These are phyloP conservation scores for Sclerospora graminicola DNA, from an alignment of 352 stramenopile genomes.

Conservation along the genomic window DNA sequence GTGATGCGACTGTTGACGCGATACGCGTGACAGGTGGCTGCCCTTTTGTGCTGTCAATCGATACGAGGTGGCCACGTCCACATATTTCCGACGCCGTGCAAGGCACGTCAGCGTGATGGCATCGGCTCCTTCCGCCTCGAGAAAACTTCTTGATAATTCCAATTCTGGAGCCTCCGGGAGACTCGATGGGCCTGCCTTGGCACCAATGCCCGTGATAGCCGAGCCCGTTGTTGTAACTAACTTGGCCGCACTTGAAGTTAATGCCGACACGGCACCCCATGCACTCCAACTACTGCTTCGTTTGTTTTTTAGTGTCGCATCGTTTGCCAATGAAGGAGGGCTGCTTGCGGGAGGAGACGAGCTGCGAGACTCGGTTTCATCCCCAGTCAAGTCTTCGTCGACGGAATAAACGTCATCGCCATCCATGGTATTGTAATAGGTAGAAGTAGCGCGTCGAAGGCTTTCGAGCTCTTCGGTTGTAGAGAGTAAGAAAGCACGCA, in stretches of 20 bases:
- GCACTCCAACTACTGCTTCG: constrained; percentile 40
- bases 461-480: constrained; percentile 78
- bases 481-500: constrained; percentile 61
- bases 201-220: constrained; percentile 32
- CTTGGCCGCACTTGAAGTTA: constrained; percentile 68
- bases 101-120: constrained; percentile 16
- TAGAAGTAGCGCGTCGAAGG: constrained; percentile 36
- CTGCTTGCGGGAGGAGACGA: constrained; percentile 11
- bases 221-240: constrained; percentile 62
- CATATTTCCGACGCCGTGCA: constrained; percentile 49
- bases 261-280: constrained; percentile 59
- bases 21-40: constrained; percentile 41
- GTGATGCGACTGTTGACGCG: constrained; percentile 55
- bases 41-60: constrained; percentile 50
- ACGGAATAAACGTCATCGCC: constrained; percentile 32
- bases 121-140: constrained; percentile 17
- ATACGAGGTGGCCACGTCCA: constrained; percentile 55
- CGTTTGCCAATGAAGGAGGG: constrained; percentile 12
- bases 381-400: constrained; percentile 25
- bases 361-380: constrained; percentile 19
- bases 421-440: constrained; percentile 31
- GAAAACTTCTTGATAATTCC: constrained; percentile 54
- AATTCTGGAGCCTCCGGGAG: constrained; percentile 14
- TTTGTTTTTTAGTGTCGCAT: constrained; percentile 10
- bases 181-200: constrained; percentile 20